Evolutionary conservation across 2,329 filamentous ascomycete species (phyloP).

Genomic region (Monosporascus cannonballus): DNA sequence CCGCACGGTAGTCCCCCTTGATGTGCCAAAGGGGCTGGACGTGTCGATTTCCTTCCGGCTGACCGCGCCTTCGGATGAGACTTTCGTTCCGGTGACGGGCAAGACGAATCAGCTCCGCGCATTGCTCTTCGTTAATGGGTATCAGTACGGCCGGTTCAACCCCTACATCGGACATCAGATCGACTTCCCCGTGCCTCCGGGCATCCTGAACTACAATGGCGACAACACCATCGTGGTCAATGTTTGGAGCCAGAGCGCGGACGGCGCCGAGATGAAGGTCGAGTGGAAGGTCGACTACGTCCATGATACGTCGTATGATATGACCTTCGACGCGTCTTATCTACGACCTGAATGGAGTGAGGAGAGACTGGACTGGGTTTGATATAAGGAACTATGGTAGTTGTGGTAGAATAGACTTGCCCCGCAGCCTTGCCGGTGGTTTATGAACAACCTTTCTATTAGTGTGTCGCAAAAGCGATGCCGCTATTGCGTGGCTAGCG

Average conservation of each 20-base stretch:
- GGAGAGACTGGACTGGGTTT: constrained; percentile 30
- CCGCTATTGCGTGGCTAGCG: too few species aligned
- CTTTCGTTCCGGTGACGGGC: constrained; percentile 26
- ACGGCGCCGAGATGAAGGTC: constrained; percentile 43
- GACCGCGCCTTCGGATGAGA: constrained; percentile 34
- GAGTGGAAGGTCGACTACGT: constrained; percentile 49
- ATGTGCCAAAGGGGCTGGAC: constrained; percentile 45
- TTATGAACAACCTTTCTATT: too few species aligned
- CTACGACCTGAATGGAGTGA: constrained; percentile 46
- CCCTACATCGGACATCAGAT: constrained; percentile 56
- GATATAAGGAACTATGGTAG: neutral
- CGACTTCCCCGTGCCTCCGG: constrained; percentile 53
- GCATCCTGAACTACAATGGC: constrained; percentile 51
- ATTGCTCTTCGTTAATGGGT: constrained; percentile 58
- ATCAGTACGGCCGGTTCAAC: constrained; percentile 56
- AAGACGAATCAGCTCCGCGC: constrained; percentile 37
- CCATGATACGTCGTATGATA: constrained; percentile 45
- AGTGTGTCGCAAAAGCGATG: too few species aligned
- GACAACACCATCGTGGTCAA: constrained; percentile 52
- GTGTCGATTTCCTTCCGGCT: constrained; percentile 51
- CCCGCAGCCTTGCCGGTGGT: too few species aligned
- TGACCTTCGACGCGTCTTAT: constrained; percentile 39
- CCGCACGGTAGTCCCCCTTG: constrained; percentile 43
- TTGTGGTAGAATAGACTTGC: too few species aligned
- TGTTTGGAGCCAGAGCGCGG: constrained; percentile 52